Conservation (phyloP, 2,329 filamentous ascomycete species). For the Sporothrix brunneoviolacea region DNA sequence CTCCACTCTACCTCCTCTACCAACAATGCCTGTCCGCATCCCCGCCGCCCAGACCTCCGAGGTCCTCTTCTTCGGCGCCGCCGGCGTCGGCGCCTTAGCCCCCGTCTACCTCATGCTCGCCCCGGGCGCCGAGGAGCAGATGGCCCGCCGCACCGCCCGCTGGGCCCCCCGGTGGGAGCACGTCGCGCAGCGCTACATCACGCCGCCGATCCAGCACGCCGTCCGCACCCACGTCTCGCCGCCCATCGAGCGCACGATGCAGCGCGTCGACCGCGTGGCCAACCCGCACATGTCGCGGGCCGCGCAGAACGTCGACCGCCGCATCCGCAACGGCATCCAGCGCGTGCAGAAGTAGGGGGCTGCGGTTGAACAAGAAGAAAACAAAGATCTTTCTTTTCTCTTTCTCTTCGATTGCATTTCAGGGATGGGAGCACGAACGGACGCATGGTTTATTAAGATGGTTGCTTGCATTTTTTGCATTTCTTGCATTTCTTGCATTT, state of each 20-base stretch:
- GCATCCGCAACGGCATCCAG: conserved; percentile 41
- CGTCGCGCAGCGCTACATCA: conserved; percentile 49
- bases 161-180: conserved; percentile 56
- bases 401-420: too few species aligned
- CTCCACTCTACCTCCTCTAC: background rate
- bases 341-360: conserved; percentile 18
- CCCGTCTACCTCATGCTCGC: conserved; percentile 50
- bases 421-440: too few species aligned
- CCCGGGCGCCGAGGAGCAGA: conserved; percentile 48
- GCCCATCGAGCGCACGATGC: conserved; percentile 38
- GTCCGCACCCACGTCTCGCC: conserved; percentile 42
- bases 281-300: conserved; percentile 37
- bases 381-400: background rate
- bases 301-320: conserved; percentile 40
- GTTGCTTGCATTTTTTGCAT: background rate
- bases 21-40: conserved; percentile 45
- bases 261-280: conserved; percentile 41
- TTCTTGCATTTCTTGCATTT: background rate
- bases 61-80: conserved; percentile 46
- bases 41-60: conserved; percentile 43
- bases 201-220: conserved; percentile 37
- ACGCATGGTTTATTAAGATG: background rate
- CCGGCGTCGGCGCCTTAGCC: conserved; percentile 46
- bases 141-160: conserved; percentile 47
- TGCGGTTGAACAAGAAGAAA: background rate